A percentile compares a stretch with the other conserved stretches of the same genome.
These are phyloP conservation scores for Kwoniella pini DNA, from an alignment of 768 basidiomycete species.

Conservation along the genomic window DNA sequence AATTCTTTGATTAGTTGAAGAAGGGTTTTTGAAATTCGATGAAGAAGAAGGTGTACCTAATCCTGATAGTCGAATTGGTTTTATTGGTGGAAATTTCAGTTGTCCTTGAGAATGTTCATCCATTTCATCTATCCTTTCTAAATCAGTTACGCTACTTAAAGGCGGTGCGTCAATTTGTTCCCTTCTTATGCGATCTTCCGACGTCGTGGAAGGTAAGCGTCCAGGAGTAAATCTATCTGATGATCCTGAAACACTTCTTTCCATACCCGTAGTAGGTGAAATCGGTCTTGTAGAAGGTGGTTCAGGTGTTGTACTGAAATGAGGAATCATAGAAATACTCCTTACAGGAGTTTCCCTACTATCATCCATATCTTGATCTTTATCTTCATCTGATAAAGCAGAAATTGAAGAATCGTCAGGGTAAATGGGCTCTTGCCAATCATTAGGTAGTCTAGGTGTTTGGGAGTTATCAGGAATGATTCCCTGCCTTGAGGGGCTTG, in stretches of 20 bases:
- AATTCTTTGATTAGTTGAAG: neutral
- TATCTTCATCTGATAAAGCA: neutral
- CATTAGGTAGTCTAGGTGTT: slow-evolving; percentile 22
- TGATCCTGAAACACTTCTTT: slow-evolving; percentile 17
- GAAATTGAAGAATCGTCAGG: neutral
- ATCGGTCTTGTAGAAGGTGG: slow-evolving; percentile 24
- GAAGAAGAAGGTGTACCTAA: slow-evolving; percentile 7
- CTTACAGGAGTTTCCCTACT: neutral
- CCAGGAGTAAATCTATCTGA: slow-evolving; percentile 32
- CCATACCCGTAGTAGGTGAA: slow-evolving; percentile 26
- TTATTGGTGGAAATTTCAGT: slow-evolving; percentile 9
- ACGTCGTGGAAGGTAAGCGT: slow-evolving; percentile 1
- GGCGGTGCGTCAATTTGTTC: neutral
- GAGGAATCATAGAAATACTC: slow-evolving; percentile 19
- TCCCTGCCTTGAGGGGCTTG: slow-evolving; percentile 40
- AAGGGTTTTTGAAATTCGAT: neutral
- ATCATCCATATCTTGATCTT: neutral
- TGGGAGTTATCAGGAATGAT: slow-evolving; percentile 31
- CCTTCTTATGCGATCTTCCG: neutral
- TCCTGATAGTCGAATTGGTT: slow-evolving; percentile 9
- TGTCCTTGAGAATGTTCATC: slow-evolving; percentile 12
- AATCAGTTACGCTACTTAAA: slow-evolving; percentile 14
- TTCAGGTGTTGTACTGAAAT: slow-evolving; percentile 42
- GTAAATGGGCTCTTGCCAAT: slow-evolving; percentile 1
- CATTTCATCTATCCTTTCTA: slow-evolving; percentile 18